Evolutionary conservation across 805 yeast species (phyloP).

Genomic region (Lipomyces spencermartinsiae): DNA sequence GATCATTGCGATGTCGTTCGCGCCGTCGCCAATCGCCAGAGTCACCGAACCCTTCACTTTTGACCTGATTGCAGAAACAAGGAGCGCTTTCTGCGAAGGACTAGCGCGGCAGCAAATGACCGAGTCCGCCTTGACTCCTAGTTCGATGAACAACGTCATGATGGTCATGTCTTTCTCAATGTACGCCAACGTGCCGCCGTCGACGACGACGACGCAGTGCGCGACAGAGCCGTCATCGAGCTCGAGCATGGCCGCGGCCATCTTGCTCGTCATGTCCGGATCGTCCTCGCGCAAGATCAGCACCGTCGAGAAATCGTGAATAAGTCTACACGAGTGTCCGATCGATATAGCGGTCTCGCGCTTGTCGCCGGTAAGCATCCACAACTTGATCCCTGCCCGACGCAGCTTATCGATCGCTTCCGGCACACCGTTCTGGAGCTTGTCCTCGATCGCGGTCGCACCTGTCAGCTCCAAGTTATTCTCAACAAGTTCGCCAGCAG

Average conservation of each 20-base stretch:
- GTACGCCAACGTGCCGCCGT: slow-evolving; percentile 81
- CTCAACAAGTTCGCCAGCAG: slow-evolving; percentile 77
- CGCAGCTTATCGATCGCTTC: slow-evolving; percentile 90
- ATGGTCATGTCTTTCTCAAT: slow-evolving; percentile 77
- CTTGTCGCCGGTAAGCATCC: slow-evolving; percentile 99
- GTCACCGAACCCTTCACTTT: slow-evolving; percentile 75
- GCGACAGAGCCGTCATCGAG: slow-evolving; percentile 78
- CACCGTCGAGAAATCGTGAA: slow-evolving; percentile 90
- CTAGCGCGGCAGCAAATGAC: slow-evolving; percentile 96
- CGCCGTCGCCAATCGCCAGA: slow-evolving; percentile 98
- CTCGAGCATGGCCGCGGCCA: slow-evolving; percentile 78
- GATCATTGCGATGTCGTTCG: slow-evolving; percentile 98
- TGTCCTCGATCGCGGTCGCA: slow-evolving; percentile 97
- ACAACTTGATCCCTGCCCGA: slow-evolving; percentile 90
- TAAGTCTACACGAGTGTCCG: slow-evolving; percentile 91
- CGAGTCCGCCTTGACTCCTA: slow-evolving; percentile 86
- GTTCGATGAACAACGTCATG: slow-evolving; percentile 77
- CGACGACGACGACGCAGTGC: slow-evolving; percentile 92
- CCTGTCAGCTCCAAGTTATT: slow-evolving; percentile 73
- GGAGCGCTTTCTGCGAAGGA: slow-evolving; percentile 92
- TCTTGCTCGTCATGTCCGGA: slow-evolving; percentile 68
- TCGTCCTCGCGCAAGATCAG: slow-evolving; percentile 62
- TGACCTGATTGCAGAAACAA: slow-evolving; percentile 83
- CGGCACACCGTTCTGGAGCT: slow-evolving; percentile 95
- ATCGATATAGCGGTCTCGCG: slow-evolving; percentile 97